Base-by-base conservation (phyloP, 1,284 basidiomycete species). In the Schizopora paradoxa region DNA sequence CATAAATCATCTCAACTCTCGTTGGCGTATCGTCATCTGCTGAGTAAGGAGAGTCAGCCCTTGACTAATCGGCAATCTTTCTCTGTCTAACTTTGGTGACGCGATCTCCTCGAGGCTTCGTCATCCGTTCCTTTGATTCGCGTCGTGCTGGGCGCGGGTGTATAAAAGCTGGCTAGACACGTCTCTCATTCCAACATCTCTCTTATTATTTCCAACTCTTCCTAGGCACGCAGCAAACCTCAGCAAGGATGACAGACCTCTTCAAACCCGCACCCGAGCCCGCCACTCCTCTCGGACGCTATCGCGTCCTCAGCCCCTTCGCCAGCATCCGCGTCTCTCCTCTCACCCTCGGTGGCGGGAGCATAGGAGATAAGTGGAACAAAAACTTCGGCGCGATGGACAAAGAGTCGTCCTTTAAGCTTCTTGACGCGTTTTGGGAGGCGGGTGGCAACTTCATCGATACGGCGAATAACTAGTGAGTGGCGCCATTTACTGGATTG, bases 261-360 rank as follows among this genome's bases (percentile, higher is more conserved):
- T 59, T 49, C 46, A 6, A 26, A 4, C 43, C 54, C 3, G 45
- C 55, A 4, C 56, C 64, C 8, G 55, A 49, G 19, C 64, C 63
- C 1, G 13, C 51, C 0, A 65, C 65, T 2, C 60, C 60, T 13
- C 66, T 77, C 18, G 66, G 62, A 2, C 64, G 67, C 33, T 69
- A 75, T 54, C 67, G 76, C 14, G 56, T 58, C 5, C 63, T 78
- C n/a, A 65, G 70, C 0, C 66, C 70, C 4, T 56, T 59, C 32
- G 67, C 68, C 2, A 66, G 72, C 4, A 55, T 77, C 14, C 69
- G 68, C 32, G 74, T 77, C n/a, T 77, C 75, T 0, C 76, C 76
- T 0, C 55, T 78, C 11, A 59, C 61, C 22, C 66, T 80, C n/a
- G 78, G 78, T 8, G 76, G 60, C 1, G 71, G 74, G 72, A 74